Evolutionary conservation across 768 basidiomycete species (phyloP).

Genomic region (Mycena polygramma): DNA sequence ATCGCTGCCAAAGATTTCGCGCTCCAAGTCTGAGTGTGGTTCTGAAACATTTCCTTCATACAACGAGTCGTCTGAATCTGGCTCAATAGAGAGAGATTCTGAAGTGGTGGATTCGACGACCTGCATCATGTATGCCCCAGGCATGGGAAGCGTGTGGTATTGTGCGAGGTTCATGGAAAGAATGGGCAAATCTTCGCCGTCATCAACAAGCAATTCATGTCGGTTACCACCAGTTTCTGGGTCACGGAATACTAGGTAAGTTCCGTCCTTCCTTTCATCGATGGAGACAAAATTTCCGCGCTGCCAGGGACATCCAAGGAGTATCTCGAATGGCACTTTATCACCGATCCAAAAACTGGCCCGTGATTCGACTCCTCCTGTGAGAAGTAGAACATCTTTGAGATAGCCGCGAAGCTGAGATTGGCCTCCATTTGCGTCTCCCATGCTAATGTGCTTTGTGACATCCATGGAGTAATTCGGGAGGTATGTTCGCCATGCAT

Average conservation of each 20-base stretch:
- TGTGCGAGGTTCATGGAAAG: neutral
- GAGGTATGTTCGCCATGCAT: constrained; percentile 14
- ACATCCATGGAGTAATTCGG: constrained; percentile 28
- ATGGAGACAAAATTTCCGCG: constrained; percentile 39
- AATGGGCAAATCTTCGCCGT: neutral
- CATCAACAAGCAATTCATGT: constrained; percentile 20
- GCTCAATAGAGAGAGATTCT: neutral
- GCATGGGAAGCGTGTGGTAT: neutral
- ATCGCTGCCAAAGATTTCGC: constrained; percentile 5
- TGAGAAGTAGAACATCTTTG: constrained; percentile 32
- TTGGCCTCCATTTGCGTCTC: constrained; percentile 41
- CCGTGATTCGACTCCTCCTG: constrained; percentile 34
- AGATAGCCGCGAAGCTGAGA: constrained; percentile 34
- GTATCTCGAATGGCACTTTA: constrained; percentile 36
- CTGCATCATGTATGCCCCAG: constrained; percentile 12
- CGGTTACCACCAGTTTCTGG: constrained; percentile 4
- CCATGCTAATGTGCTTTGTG: constrained; percentile 26
- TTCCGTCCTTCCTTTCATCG: constrained; percentile 38
- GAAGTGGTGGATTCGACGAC: neutral
- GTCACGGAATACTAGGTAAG: constrained; percentile 22
- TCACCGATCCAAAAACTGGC: constrained; percentile 40
- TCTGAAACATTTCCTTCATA: neutral
- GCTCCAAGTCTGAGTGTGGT: neutral
- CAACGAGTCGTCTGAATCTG: neutral
- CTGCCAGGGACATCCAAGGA: constrained; percentile 43